phyloP scores from a whole-genome alignment of 1,139 yeast genomes.

The Saccharomyces hybrid region DNA sequence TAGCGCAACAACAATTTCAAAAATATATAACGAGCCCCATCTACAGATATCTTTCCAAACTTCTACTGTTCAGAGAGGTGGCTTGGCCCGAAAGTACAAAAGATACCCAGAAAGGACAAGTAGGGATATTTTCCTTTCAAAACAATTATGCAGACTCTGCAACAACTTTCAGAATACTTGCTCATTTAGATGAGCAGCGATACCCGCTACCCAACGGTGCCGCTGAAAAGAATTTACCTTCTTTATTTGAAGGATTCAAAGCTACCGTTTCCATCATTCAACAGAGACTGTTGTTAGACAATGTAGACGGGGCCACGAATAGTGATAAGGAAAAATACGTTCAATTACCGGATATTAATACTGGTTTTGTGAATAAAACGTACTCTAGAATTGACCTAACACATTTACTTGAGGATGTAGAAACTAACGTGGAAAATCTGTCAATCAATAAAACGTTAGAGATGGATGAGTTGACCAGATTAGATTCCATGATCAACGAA shows the following conservation, averaged over 20 bases:
- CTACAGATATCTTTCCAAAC: not conserved
- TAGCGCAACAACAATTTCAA: not conserved
- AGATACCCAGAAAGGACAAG: not conserved
- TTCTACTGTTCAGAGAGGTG: not conserved
- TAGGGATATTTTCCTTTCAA: not conserved
- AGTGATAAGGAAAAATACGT: not conserved
- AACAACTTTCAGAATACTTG: not conserved
- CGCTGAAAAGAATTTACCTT: not conserved
- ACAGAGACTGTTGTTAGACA: not conserved
- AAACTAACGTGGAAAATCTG: not conserved
- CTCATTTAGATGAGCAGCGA: not conserved
- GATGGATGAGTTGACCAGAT: not conserved
- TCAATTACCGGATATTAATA: not conserved
- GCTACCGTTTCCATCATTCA: not conserved
- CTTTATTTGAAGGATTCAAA: not conserved
- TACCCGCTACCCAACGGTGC: not conserved
- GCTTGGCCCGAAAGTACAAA: not conserved
- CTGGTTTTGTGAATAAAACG: not conserved
- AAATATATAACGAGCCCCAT: not conserved
- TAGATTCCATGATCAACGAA: not conserved
- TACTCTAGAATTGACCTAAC: not conserved
- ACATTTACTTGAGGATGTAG: not conserved
- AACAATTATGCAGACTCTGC: not conserved
- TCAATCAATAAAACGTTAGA: not conserved
- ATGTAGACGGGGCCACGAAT: not conserved